These are phyloP conservation scores for Colletotrichum lindemuthianum DNA, from an alignment of 2,329 filamentous ascomycete genomes.

Conservation along the genomic window DNA sequence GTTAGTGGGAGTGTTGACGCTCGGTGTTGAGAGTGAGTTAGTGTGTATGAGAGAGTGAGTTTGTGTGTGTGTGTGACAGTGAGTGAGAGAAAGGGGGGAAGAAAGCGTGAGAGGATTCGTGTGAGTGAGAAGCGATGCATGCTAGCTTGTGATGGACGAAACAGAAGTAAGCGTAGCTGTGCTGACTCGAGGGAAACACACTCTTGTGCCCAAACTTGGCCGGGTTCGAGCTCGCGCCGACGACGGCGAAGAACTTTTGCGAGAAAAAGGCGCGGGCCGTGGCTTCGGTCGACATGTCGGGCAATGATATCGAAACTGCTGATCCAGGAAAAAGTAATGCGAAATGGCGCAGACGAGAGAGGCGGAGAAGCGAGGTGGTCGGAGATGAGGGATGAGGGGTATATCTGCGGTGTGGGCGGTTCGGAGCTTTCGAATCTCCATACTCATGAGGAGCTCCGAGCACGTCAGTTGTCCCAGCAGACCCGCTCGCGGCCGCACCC, in stretches of 20 bases:
- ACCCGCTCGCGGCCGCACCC: conserved; percentile 10
- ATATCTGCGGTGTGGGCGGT: background rate
- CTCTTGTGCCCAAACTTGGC: conserved; percentile 90
- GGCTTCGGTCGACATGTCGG: conserved; percentile 72
- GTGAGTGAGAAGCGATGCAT: no score
- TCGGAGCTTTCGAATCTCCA: conserved; percentile 29
- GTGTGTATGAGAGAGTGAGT: background rate
- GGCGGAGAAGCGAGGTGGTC: conserved; percentile 20
- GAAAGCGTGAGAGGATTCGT: background rate
- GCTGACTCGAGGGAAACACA: conserved; percentile 49
- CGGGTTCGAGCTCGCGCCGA: conserved; percentile 86
- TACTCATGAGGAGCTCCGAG: conserved; percentile 21
- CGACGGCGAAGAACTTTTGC: conserved; percentile 83
- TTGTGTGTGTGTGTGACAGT: no score
- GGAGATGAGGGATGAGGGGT: conserved; percentile 31
- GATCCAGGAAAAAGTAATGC: background rate
- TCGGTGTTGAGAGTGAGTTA: conserved; percentile 1
- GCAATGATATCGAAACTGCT: background rate
- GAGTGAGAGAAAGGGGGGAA: no score
- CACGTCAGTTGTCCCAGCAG: conserved; percentile 26
- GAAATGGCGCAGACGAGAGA: background rate
- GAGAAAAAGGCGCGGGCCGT: conserved; percentile 83
- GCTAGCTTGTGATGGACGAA: no score
- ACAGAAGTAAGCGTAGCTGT: no score
- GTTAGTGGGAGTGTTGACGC: conserved; percentile 20